A percentile compares a stretch with the other conserved stretches of the same genome.
Conservation (phyloP, 2,329 filamentous ascomycete species). For the Fusarium sp. region DNA sequence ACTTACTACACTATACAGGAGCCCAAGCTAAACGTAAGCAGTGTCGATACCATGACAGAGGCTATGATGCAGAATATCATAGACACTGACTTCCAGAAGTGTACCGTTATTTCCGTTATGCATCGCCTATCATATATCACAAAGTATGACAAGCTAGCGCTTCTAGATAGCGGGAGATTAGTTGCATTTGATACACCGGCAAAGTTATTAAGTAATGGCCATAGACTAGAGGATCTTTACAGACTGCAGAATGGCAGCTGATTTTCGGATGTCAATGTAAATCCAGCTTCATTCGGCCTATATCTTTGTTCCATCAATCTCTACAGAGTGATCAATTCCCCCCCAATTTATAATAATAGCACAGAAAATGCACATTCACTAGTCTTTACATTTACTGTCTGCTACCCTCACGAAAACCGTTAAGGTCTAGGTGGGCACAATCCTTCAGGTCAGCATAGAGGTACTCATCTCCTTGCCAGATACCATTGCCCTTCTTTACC, state of each 20-base stretch:
- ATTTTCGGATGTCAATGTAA: no score
- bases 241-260: background rate
- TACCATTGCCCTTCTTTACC: no score
- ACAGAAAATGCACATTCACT: no score
- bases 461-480: no score
- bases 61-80: background rate
- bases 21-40: background rate
- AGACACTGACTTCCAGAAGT: background rate
- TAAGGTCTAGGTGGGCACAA: background rate
- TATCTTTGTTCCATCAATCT: no score
- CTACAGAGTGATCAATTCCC: no score
- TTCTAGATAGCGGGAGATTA: background rate
- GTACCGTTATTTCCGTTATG: background rate
- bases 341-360: no score
- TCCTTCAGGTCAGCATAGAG: conserved; percentile 3
- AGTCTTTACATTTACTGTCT: background rate
- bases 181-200: background rate
- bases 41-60: background rate
- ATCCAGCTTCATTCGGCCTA: no score
- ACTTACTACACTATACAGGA: background rate
- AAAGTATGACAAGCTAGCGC: background rate
- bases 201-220: background rate
- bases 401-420: background rate
- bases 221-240: background rate
- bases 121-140: background rate